Evolutionary conservation across 371 early-diverging fungal species (phyloP).

Genomic region (Lichtheimia ornata): DNA sequence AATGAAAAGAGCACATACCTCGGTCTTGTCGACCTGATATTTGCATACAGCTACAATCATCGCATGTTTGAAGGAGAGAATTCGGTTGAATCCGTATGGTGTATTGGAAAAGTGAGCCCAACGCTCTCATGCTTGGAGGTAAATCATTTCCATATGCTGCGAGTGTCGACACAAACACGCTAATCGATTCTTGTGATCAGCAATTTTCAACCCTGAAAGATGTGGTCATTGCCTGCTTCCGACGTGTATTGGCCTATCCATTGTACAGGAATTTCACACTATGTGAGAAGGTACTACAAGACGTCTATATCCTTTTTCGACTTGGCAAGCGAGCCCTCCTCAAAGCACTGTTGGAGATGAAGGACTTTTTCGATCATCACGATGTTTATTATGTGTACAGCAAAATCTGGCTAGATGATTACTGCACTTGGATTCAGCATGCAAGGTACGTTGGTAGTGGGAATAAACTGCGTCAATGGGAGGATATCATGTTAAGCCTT

Average conservation of each 20-base stretch:
- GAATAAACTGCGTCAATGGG: background rate
- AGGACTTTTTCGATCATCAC: conserved; percentile 80
- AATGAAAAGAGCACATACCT: conserved; percentile 74
- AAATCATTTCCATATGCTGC: conserved; percentile 13
- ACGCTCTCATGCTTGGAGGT: conserved; percentile 82
- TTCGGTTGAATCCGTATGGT: conserved; percentile 91
- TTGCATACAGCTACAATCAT: conserved; percentile 87
- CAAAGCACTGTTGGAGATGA: conserved; percentile 76
- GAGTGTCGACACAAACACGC: background rate
- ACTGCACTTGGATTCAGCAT: conserved; percentile 95
- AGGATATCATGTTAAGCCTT: background rate
- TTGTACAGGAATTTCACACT: conserved; percentile 80
- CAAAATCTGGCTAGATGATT: conserved; percentile 90
- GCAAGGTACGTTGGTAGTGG: conserved; percentile 42
- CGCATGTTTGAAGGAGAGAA: conserved; percentile 85
- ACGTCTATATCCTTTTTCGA: conserved; percentile 81
- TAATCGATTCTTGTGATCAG: conserved; percentile 16
- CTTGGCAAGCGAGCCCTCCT: conserved; percentile 83
- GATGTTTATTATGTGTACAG: conserved; percentile 86
- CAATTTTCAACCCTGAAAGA: conserved; percentile 71
- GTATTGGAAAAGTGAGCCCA: conserved; percentile 82
- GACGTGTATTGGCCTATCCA: conserved; percentile 86
- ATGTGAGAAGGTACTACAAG: conserved; percentile 69
- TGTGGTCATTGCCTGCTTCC: conserved; percentile 60
- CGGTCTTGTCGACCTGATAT: conserved; percentile 88